Conservation (phyloP, 2,329 filamentous ascomycete genomes). For the Neofusicoccum laricinum region DNA sequence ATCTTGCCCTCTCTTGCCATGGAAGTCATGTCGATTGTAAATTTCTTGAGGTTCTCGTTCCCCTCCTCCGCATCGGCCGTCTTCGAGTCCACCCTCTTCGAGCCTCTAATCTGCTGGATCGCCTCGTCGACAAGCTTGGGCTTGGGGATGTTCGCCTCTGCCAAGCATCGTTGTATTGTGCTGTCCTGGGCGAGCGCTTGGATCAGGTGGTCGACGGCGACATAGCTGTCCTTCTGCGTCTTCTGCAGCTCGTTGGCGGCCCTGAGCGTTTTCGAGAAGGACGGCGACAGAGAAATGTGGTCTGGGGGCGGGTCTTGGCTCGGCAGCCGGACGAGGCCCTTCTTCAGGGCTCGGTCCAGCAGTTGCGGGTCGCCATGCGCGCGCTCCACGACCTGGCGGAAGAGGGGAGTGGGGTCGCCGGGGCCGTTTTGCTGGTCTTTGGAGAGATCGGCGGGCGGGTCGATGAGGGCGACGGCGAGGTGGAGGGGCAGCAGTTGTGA, state of each 20-base stretch:
- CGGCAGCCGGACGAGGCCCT: slow-evolving; percentile 81
- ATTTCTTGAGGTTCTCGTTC: slow-evolving; percentile 94
- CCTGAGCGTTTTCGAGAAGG: slow-evolving; percentile 77
- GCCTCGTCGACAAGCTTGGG: slow-evolving; percentile 85
- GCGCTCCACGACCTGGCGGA: slow-evolving; percentile 90
- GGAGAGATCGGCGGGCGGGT: slow-evolving; percentile 68
- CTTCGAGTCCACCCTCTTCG: slow-evolving; percentile 90
- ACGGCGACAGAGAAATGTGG: slow-evolving; percentile 75
- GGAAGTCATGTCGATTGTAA: slow-evolving; percentile 97
- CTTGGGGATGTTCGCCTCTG: slow-evolving; percentile 88
- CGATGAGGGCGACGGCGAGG: slow-evolving; percentile 77
- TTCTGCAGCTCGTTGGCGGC: slow-evolving; percentile 87
- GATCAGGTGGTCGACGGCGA: slow-evolving; percentile 94
- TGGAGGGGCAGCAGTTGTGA: slow-evolving; percentile 88
- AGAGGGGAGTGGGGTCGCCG: slow-evolving; percentile 72
- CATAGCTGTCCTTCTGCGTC: slow-evolving; percentile 94
- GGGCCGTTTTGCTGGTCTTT: slow-evolving; percentile 69
- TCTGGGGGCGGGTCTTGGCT: slow-evolving; percentile 95
- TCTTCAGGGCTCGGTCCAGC: slow-evolving; percentile 87
- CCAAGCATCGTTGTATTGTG: slow-evolving; percentile 69
- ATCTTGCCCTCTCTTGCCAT: slow-evolving; percentile 97
- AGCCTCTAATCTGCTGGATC: slow-evolving; percentile 88
- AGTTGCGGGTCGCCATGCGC: slow-evolving; percentile 89
- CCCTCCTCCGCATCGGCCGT: slow-evolving; percentile 91
- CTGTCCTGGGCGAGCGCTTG: slow-evolving; percentile 77